Evolutionary conservation across 352 stramenopile genomes (phyloP).

Genomic region (Pythium angustatum): DNA sequence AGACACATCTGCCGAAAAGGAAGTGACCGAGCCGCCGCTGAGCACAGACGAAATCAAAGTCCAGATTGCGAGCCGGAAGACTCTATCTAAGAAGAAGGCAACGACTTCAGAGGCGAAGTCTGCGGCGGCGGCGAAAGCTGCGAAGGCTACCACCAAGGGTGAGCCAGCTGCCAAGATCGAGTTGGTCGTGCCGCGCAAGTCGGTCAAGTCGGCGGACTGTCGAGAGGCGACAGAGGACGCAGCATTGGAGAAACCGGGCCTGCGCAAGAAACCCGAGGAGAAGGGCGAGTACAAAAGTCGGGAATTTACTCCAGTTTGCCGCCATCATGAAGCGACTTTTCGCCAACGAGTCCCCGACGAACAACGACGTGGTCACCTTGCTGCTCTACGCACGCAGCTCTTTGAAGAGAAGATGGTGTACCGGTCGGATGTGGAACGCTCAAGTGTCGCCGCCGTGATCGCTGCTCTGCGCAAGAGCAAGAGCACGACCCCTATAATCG

Average conservation of each 20-base stretch:
- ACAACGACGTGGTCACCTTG: slow-evolving; percentile 71
- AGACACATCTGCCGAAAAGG: too few relatives aligned
- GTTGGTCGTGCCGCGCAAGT: slow-evolving; percentile 71
- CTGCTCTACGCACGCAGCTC: slow-evolving; percentile 71
- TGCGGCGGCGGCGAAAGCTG: slow-evolving; percentile 30
- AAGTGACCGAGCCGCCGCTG: slow-evolving; percentile 40
- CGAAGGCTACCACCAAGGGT: slow-evolving; percentile 35
- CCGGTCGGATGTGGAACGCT: slow-evolving; percentile 68
- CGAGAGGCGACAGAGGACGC: slow-evolving; percentile 72
- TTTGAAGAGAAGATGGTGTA: slow-evolving; percentile 76
- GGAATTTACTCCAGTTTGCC: slow-evolving; percentile 53
- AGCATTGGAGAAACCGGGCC: slow-evolving; percentile 55
- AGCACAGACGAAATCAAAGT: slow-evolving; percentile 82
- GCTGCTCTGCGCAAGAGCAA: slow-evolving; percentile 62
- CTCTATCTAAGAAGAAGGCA: slow-evolving; percentile 63
- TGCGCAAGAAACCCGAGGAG: slow-evolving; percentile 52
- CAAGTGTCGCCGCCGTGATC: slow-evolving; percentile 69
- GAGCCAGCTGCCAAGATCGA: slow-evolving; percentile 57
- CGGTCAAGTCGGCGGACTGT: slow-evolving; percentile 76
- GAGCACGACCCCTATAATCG: slow-evolving; percentile 70
- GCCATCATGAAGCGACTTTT: slow-evolving; percentile 64
- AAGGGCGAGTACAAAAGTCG: slow-evolving; percentile 70
- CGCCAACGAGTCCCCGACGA: slow-evolving; percentile 70
- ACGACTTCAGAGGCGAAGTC: slow-evolving; percentile 31
- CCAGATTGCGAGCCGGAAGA: slow-evolving; percentile 70